Evolutionary conservation across 176 grass and related monocot species (phyloP).

Genomic region (Bonia amplexicaulis): DNA sequence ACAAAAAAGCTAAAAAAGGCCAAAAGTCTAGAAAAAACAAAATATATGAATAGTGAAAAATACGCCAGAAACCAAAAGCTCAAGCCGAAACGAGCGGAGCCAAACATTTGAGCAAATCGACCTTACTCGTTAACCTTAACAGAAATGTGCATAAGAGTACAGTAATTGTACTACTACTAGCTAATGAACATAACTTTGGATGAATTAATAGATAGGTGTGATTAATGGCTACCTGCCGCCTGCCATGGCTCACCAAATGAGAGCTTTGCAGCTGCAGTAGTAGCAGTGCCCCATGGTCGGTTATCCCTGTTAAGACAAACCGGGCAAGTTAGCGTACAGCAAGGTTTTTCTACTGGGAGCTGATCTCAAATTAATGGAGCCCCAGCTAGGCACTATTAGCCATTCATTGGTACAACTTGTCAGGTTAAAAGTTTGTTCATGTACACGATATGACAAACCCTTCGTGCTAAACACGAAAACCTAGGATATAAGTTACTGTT

Average conservation of each 20-base stretch:
- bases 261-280: not conserved
- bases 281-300: not conserved
- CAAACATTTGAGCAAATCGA: not conserved
- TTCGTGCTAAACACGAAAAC: not conserved
- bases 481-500: not conserved
- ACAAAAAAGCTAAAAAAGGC: too few relatives aligned
- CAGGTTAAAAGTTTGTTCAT: not conserved
- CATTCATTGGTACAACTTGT: not conserved
- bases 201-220: not conserved
- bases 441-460: not conserved
- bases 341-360: not conserved
- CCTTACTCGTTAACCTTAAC: not conserved
- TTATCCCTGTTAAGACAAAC: not conserved
- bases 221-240: constrained; percentile 20
- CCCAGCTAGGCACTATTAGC: not conserved
- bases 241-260: not conserved
- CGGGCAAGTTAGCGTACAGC: not conserved
- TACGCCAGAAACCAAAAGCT: too few relatives aligned
- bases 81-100: too few relatives aligned
- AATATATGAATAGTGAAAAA: too few relatives aligned
- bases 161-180: not conserved
- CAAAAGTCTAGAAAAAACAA: too few relatives aligned
- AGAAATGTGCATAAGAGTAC: not conserved
- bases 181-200: not conserved
- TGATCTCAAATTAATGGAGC: not conserved